Evolutionary conservation across 306 rosid species (phyloP), one percentile per base, ranked within the genome.

Genomic region (Lathyrus oleraceus): DNA sequence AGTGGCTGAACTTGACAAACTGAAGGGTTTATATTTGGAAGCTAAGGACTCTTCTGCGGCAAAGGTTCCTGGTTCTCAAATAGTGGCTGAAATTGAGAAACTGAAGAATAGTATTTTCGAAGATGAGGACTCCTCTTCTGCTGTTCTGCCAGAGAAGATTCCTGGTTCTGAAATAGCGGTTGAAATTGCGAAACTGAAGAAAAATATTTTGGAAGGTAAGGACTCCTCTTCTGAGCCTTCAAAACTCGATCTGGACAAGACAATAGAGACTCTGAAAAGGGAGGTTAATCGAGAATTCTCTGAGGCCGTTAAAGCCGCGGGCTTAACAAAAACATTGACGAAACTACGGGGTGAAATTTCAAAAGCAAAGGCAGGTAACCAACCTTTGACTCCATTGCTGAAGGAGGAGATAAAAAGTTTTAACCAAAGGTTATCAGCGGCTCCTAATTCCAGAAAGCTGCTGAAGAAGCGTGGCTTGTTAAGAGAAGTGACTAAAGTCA

Each of bases 261-360:
- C 82, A 72, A 78, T 93, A 25, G 70, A 76, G 69, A 81, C 90
- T 67, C 77, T 93, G 73, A 76, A 73, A 74, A 87, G 28, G 77
- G 96, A 85, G 70, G 82, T 88, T 67, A 82, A 82, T 73, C 78
- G 27, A 32, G 98, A 86, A 77, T 87, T 79, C 75, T 64, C 81
- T 0, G 87, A 83, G 86, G 96, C 91, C 10, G 80, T 76, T 56
- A 84, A 87, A 67, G 76, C 87, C 73, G 2, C 74, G 67, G 96
- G 96, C 53, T 75, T 94, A 69, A 65, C 84, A 43, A 89, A 85
- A 42, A 83, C 79, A 77, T 74, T 88, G 73, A 80, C 19, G 2
- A 58, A 70, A 45, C 51, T 90, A 76, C 78, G 70, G 10, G 89
- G 76, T 71, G 90, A 94, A 65, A 72, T 82, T 80, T 76, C 81